A percentile compares a stretch with the other conserved stretches of the same genome.
Conservation (phyloP, 2,329 filamentous ascomycete species). For the Diaporthe destruens region DNA sequence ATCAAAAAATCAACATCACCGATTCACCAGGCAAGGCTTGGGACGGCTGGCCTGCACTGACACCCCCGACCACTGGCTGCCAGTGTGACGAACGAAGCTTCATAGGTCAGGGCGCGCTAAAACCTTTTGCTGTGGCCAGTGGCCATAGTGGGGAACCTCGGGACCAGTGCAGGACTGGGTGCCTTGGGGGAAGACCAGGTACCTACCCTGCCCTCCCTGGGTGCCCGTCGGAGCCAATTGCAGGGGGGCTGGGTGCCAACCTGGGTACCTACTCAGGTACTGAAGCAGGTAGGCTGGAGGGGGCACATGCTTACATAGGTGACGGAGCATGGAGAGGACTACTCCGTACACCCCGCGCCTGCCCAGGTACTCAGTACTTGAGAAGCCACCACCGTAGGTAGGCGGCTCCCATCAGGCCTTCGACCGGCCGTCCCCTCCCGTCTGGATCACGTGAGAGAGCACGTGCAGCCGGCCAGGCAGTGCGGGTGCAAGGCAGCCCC, state of each 20-base stretch:
- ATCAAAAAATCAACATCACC: slow-evolving; percentile 34
- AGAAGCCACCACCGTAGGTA: too few species aligned
- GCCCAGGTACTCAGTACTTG: too few species aligned
- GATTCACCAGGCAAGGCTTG: slow-evolving; percentile 19
- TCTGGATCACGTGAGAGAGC: slow-evolving; percentile 25
- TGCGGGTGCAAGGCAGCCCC: too few species aligned
- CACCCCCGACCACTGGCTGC: slow-evolving; percentile 8
- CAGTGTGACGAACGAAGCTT: slow-evolving; percentile 34
- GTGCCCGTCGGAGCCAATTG: neutral
- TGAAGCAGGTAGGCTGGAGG: neutral
- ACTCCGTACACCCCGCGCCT: too few species aligned
- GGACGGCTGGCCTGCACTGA: slow-evolving; percentile 14
- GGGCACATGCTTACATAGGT: too few species aligned
- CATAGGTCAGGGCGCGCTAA: slow-evolving; percentile 35
- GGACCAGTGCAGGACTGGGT: too few species aligned
- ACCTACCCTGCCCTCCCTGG: neutral
- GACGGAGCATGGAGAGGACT: too few species aligned
- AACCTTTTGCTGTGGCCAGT: slow-evolving; percentile 29
- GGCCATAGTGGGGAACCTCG: slow-evolving; percentile 25
- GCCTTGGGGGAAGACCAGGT: too few species aligned
- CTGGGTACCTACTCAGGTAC: too few species aligned
- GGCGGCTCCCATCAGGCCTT: neutral
- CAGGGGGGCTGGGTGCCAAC: neutral
- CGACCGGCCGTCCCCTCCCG: too few species aligned
- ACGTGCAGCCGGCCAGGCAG: neutral